Percentiles rank a stretch among this genome's conserved stretches.
Conservation (phyloP, 371 early-diverging fungal genomes). For the Apophysomyces elegans region DNA sequence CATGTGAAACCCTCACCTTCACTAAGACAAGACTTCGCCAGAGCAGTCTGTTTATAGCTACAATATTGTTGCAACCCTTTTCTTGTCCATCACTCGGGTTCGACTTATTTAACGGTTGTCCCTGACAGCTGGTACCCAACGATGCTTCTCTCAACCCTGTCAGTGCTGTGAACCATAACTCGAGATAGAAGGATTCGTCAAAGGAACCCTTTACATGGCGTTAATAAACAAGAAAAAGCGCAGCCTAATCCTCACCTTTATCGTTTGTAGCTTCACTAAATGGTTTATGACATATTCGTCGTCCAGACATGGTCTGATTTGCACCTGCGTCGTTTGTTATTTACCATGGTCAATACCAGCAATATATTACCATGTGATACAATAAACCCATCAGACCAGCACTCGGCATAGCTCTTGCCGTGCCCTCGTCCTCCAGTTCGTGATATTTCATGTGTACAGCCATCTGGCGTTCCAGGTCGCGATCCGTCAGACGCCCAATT, state of each 20-base stretch:
- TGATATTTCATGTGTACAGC: slow-evolving; percentile 58
- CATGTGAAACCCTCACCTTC: slow-evolving; percentile 31
- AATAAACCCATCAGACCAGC: slow-evolving; percentile 53
- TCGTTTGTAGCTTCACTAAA: slow-evolving; percentile 45
- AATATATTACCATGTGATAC: slow-evolving; percentile 46
- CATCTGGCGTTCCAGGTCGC: slow-evolving; percentile 43
- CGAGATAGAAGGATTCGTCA: slow-evolving; percentile 55
- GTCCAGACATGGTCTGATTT: slow-evolving; percentile 45
- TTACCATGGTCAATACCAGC: neutral
- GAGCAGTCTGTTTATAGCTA: slow-evolving; percentile 39
- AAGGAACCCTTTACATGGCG: slow-evolving; percentile 37
- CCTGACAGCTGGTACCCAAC: slow-evolving; percentile 37
- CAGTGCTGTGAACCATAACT: slow-evolving; percentile 49
- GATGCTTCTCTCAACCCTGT: slow-evolving; percentile 53
- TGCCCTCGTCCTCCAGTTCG: slow-evolving; percentile 58
- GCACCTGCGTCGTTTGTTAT: slow-evolving; percentile 24
- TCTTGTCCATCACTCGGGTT: slow-evolving; percentile 1
- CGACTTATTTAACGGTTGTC: slow-evolving; percentile 6
- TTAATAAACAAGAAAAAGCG: neutral
- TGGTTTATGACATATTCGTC: slow-evolving; percentile 48
- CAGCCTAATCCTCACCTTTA: slow-evolving; percentile 33
- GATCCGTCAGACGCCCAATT: slow-evolving; percentile 45
- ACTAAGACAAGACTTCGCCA: slow-evolving; percentile 50
- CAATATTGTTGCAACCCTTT: slow-evolving; percentile 23
- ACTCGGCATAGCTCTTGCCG: slow-evolving; percentile 57